Percentiles rank a stretch among this genome's conserved stretches.
Conservation (phyloP, 2,329 filamentous ascomycete genomes). For the Cercospora berteroae region DNA sequence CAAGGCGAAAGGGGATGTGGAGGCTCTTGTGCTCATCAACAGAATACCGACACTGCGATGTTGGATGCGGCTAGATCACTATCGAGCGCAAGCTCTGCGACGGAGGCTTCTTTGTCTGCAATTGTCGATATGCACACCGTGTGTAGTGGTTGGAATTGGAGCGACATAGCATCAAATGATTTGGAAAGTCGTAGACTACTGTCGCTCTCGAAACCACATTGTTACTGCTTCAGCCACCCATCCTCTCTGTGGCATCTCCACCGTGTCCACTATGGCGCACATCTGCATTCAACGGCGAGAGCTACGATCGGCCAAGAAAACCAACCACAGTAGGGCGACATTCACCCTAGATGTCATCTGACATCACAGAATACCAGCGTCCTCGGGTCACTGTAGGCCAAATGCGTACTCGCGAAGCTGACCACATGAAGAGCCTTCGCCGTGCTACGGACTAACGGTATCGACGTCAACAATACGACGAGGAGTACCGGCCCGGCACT, state of each 20-base stretch:
- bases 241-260: constrained; percentile 1
- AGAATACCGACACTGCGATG: neutral
- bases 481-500: neutral
- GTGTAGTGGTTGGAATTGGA: neutral
- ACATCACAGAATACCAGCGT: constrained; percentile 1
- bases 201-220: neutral
- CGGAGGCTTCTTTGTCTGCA: neutral
- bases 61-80: constrained; percentile 2
- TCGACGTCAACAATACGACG: neutral
- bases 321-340: constrained; percentile 5
- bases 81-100: constrained; percentile 2
- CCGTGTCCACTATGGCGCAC: constrained; percentile 2
- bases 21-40: neutral
- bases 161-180: neutral
- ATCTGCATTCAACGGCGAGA: neutral
- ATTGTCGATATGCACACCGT: neutral
- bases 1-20: neutral
- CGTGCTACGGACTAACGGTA: neutral
- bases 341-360: neutral
- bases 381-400: neutral
- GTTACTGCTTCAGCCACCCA: neutral
- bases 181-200: neutral
- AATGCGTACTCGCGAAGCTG: neutral
- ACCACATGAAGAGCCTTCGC: neutral
- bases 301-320: constrained; percentile 3